Conservation (phyloP, 306 rosid genomes). For the Citrullus colocynthis region DNA sequence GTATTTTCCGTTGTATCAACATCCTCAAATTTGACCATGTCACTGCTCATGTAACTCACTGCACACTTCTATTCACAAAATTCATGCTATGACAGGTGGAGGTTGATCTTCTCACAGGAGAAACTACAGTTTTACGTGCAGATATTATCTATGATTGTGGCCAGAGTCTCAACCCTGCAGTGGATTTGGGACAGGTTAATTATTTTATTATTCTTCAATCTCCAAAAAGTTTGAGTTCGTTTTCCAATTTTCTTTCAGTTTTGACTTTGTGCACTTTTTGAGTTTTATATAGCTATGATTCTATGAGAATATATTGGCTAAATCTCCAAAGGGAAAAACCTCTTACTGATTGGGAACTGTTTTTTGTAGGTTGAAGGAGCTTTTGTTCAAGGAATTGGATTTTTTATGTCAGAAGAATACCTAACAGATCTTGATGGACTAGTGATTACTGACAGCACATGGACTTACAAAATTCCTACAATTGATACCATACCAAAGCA, state of each 20-base stretch:
- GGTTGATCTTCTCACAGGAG: conserved; percentile 71
- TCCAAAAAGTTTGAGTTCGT: background rate
- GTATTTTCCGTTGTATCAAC: background rate
- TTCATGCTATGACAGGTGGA: conserved; percentile 53
- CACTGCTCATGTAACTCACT: background rate
- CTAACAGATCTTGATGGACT: conserved; percentile 46
- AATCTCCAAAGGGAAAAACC: background rate
- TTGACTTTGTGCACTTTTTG: background rate
- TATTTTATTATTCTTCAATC: background rate
- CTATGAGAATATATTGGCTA: background rate
- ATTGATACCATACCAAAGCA: conserved; percentile 70
- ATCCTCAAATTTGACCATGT: background rate
- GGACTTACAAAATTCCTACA: conserved; percentile 85
- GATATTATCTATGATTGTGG: conserved; percentile 93
- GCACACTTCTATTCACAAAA: background rate
- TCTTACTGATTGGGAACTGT: background rate
- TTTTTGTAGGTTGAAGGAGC: conserved; percentile 87
- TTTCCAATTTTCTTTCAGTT: background rate
- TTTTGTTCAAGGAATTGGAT: conserved; percentile 90
- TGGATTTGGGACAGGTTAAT: conserved; percentile 91
- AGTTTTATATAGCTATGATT: conserved; percentile 3
- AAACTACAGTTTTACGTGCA: conserved; percentile 53
- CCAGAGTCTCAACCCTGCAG: conserved; percentile 93
- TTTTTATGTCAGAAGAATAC: conserved; percentile 86
- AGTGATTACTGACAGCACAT: conserved; percentile 58